Conservation (phyloP, 2,329 filamentous ascomycete genomes). For the Cladobotryum mycophilum region DNA sequence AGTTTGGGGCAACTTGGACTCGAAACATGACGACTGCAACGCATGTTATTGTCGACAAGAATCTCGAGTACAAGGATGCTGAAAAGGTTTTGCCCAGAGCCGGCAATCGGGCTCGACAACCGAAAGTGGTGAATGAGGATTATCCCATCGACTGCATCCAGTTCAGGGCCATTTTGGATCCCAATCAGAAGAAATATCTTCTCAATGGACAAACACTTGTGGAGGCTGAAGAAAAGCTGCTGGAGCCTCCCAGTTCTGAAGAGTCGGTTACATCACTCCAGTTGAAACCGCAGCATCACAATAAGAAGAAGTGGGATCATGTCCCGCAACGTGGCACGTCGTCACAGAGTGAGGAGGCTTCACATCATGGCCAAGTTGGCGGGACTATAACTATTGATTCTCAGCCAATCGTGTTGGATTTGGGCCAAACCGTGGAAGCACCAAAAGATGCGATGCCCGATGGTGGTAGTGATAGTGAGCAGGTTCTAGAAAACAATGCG, state of each 20-base stretch:
- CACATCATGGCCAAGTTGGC: conserved; percentile 16
- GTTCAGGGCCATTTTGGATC: conserved; percentile 52
- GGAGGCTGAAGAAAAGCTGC: background rate
- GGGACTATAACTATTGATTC: conserved; percentile 15
- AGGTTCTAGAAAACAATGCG: background rate
- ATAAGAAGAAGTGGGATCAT: conserved; percentile 33
- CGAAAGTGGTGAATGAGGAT: conserved; percentile 57
- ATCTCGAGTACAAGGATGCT: conserved; percentile 58
- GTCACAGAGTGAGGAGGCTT: conserved; percentile 27
- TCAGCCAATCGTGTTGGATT: conserved; percentile 21
- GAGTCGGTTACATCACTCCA: conserved; percentile 35
- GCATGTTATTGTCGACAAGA: conserved; percentile 73
- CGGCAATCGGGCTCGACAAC: conserved; percentile 16
- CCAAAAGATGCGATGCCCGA: background rate
- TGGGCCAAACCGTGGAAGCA: conserved; percentile 10
- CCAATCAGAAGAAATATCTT: conserved; percentile 51
- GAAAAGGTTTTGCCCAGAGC: conserved; percentile 35
- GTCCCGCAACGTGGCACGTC: conserved; percentile 34
- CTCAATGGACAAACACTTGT: conserved; percentile 40
- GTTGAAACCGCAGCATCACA: conserved; percentile 40
- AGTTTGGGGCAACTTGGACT: conserved; percentile 70
- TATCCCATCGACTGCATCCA: conserved; percentile 65
- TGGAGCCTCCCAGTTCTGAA: conserved; percentile 11
- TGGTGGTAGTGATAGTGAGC: background rate
- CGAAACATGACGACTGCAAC: conserved; percentile 56